Conservation (phyloP, 192 early-diverging fungal species). For the Coemansia umbellata region DNA sequence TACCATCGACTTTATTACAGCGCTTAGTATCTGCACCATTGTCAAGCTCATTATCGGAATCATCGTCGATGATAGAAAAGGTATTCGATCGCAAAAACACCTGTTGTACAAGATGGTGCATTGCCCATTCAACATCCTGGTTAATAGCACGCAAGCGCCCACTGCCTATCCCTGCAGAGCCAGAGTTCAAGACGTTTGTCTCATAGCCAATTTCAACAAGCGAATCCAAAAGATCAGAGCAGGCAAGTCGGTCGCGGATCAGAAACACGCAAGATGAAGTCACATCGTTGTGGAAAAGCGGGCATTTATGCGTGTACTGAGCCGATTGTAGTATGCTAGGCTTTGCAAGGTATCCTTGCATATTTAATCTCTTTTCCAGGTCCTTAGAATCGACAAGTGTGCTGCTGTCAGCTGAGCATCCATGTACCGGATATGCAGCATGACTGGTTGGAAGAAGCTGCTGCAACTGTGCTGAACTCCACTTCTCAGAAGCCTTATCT, state of each 20-base stretch:
- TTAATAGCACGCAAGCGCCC: conserved; percentile 47
- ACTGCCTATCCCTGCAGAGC: conserved; percentile 20
- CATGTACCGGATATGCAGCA: conserved; percentile 6
- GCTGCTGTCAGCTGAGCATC: background rate
- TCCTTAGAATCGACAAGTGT: background rate
- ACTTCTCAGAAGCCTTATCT: background rate
- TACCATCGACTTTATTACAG: background rate
- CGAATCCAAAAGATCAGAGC: conserved; percentile 50
- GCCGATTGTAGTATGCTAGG: conserved; percentile 1
- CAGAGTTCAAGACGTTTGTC: conserved; percentile 37
- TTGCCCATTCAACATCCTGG: conserved; percentile 55
- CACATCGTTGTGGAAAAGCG: background rate
- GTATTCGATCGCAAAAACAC: conserved; percentile 43
- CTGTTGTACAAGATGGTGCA: conserved; percentile 51
- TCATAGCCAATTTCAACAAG: conserved; percentile 51
- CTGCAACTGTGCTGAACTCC: conserved; percentile 1
- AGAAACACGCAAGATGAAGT: conserved; percentile 42
- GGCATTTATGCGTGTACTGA: conserved; percentile 1
- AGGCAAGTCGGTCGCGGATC: conserved; percentile 50
- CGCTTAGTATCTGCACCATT: background rate
- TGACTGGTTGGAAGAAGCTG: conserved; percentile 5
- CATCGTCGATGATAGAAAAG: conserved; percentile 16
- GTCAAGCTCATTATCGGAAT: background rate
- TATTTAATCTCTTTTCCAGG: background rate
- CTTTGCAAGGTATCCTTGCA: background rate